Evolutionary conservation across 139 green algal species (phyloP).

Genomic region (Haematococcus sp.): DNA sequence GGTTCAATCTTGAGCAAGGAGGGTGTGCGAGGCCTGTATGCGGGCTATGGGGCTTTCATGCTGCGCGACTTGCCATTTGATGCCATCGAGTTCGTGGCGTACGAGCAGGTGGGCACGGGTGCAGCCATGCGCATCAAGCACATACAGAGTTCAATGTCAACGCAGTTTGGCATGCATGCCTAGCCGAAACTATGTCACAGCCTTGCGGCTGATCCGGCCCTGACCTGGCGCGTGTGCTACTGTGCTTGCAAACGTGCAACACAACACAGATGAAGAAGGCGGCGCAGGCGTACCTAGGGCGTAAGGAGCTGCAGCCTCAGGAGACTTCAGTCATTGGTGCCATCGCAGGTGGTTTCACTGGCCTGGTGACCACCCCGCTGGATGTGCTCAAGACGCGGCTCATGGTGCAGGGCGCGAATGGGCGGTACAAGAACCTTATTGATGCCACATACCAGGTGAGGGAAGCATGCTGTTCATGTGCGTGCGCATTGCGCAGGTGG

Average conservation of each 20-base stretch:
- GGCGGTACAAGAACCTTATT: conserved; percentile 57
- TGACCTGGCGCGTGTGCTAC: too few relatives aligned
- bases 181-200: neutral
- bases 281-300: conserved; percentile 19
- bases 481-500: too few relatives aligned
- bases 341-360: conserved; percentile 76
- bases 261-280: conserved; percentile 24
- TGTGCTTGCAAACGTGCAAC: too few relatives aligned
- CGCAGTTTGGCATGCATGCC: neutral
- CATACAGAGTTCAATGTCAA: neutral
- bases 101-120: conserved; percentile 73
- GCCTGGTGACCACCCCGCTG: conserved; percentile 85
- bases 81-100: conserved; percentile 94
- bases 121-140: too few relatives aligned
- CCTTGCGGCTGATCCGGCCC: too few relatives aligned
- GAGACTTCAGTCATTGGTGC: conserved; percentile 76
- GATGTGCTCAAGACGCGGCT: conserved; percentile 94
- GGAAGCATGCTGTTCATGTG: too few relatives aligned
- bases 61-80: conserved; percentile 98
- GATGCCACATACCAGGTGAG: conserved; percentile 33
- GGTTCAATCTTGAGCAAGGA: conserved; percentile 73
- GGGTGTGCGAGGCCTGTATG: conserved; percentile 82
- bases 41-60: conserved; percentile 97
- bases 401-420: conserved; percentile 80
- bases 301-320: conserved; percentile 55